Percentiles rank a stretch among this genome's conserved stretches.
Evolutionary conservation across 805 yeast genomes (phyloP).

Genomic region (Vanderwaltozyma yarrowii): DNA sequence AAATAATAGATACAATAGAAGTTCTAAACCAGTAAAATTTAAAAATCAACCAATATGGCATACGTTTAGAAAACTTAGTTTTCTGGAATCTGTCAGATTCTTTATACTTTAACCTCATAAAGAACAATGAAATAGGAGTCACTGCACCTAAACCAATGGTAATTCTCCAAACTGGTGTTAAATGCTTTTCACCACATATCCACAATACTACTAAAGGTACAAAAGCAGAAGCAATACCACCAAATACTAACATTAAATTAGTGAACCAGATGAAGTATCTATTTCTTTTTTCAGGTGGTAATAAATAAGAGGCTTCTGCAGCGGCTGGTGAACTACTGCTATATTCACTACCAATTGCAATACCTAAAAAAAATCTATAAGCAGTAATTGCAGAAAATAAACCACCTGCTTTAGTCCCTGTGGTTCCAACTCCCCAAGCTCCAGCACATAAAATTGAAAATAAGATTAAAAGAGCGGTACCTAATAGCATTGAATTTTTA

Average conservation of each 20-base stretch:
- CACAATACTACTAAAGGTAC: conserved; percentile 79
- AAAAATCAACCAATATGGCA: conserved; percentile 58
- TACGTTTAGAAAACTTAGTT: conserved; percentile 52
- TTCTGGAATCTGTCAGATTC: conserved; percentile 67
- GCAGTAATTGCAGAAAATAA: conserved; percentile 74
- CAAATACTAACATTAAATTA: conserved; percentile 75
- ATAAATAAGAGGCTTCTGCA: conserved; percentile 74
- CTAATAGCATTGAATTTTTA: conserved; percentile 71
- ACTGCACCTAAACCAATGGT: conserved; percentile 85
- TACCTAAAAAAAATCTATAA: conserved; percentile 79
- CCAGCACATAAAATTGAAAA: conserved; percentile 76
- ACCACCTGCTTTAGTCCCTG: conserved; percentile 50
- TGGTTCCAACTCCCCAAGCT: conserved; percentile 65
- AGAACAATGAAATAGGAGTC: conserved; percentile 70
- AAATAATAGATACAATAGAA: conserved; percentile 56
- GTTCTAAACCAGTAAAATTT: conserved; percentile 83
- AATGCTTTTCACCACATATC: conserved; percentile 63
- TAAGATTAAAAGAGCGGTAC: conserved; percentile 63
- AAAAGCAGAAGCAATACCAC: conserved; percentile 75
- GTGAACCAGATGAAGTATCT: conserved; percentile 87
- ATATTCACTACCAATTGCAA: conserved; percentile 91
- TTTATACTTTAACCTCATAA: conserved; percentile 62
- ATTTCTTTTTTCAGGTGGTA: conserved; percentile 75
- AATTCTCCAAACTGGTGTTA: conserved; percentile 84
- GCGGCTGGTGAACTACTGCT: conserved; percentile 91